These are phyloP conservation scores for Thinopyrum elongatum DNA, from an alignment of 176 grass and related monocot genomes.

Conservation along the genomic window DNA sequence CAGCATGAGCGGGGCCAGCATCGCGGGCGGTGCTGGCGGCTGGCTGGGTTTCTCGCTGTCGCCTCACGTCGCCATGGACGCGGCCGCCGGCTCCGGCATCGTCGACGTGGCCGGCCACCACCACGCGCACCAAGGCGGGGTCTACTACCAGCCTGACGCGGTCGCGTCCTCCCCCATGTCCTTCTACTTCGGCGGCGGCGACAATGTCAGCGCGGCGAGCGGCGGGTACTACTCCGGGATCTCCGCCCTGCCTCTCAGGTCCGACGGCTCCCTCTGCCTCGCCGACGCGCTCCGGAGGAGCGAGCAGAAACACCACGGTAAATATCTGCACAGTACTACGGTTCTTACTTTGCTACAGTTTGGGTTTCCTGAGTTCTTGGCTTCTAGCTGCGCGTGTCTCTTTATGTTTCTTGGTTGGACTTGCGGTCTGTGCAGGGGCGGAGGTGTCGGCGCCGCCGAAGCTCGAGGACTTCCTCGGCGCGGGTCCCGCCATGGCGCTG, in stretches of 20 bases:
- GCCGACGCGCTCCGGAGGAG: slow-evolving; percentile 62
- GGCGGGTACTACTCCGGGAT: slow-evolving; percentile 65
- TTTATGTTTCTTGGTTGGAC: slow-evolving; percentile 25
- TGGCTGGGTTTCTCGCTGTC: slow-evolving; percentile 95
- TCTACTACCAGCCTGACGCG: slow-evolving; percentile 40
- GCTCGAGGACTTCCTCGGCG: slow-evolving; percentile 95
- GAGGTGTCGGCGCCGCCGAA: slow-evolving; percentile 72
- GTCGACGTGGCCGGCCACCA: background rate
- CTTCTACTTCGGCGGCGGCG: slow-evolving; percentile 37
- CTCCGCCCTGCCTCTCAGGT: slow-evolving; percentile 77
- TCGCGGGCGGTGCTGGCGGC: slow-evolving; percentile 31
- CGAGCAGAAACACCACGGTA: slow-evolving; percentile 60
- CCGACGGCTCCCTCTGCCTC: slow-evolving; percentile 87
- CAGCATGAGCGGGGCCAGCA: slow-evolving; percentile 41
- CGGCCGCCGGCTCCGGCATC: background rate
- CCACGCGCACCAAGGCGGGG: slow-evolving; percentile 29
- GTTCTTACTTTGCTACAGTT: slow-evolving; percentile 46
- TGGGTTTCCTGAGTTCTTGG: background rate
- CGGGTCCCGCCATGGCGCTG: slow-evolving; percentile 70
- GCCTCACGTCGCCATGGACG: slow-evolving; percentile 61
- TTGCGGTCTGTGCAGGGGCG: slow-evolving; percentile 42
- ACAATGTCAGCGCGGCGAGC: background rate
- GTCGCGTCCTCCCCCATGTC: slow-evolving; percentile 32
- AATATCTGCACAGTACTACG: slow-evolving; percentile 12
- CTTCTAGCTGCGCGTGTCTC: background rate